These are phyloP conservation scores for Hygrophoropsis aurantiaca DNA, from an alignment of 768 basidiomycete species.

Conservation along the genomic window DNA sequence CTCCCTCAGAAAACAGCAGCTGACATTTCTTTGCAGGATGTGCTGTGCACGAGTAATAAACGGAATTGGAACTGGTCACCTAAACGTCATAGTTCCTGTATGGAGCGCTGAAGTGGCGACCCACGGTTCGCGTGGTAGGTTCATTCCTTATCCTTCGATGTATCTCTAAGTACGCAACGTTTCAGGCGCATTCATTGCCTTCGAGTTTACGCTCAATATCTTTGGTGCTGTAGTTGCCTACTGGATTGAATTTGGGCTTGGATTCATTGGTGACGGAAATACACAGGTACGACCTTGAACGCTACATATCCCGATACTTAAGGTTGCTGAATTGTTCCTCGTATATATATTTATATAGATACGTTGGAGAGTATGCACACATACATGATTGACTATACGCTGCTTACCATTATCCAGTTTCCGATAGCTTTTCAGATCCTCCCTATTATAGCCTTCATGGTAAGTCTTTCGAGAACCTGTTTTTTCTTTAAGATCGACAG, in stretches of 20 bases:
- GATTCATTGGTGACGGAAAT: constrained; percentile 42
- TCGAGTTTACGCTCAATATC: constrained; percentile 43
- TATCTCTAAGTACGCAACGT: no score
- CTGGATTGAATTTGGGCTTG: constrained; percentile 46
- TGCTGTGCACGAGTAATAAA: constrained; percentile 43
- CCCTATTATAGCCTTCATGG: constrained; percentile 40
- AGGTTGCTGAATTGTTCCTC: no score
- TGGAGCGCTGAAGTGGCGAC: constrained; percentile 47
- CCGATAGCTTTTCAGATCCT: constrained; percentile 46
- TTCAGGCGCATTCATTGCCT: constrained; percentile 45
- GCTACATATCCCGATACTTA: no score
- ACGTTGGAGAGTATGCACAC: constrained; percentile 28
- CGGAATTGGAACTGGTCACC: constrained; percentile 43
- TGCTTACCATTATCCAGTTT: constrained; percentile 23
- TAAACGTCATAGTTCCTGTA: constrained; percentile 45
- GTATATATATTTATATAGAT: constrained; percentile 14
- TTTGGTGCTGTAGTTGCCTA: constrained; percentile 46
- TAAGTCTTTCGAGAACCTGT: no score
- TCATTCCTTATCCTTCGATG: no score
- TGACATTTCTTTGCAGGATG: constrained; percentile 37
- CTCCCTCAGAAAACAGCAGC: background rate
- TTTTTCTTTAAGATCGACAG: no score
- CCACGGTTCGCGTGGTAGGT: constrained; percentile 38
- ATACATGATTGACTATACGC: background rate
- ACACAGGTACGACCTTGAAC: constrained; percentile 29